Percentiles rank a stretch among this genome's conserved stretches.
Conservation (phyloP, 2,329 filamentous ascomycete genomes). For the Fusarium palustre region DNA sequence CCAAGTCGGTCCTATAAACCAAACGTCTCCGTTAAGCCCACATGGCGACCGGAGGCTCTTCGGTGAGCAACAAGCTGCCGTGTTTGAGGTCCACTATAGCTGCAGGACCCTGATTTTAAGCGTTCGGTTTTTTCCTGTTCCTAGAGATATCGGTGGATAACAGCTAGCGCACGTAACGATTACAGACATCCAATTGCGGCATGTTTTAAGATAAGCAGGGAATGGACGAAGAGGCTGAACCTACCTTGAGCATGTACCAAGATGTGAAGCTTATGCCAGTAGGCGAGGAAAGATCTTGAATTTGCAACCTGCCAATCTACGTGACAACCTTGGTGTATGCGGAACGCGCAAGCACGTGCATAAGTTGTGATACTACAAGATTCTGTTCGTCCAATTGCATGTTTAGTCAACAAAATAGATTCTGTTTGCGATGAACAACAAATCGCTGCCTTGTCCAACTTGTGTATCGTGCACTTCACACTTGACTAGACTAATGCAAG, state of each 20-base stretch:
- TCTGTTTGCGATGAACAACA: background rate
- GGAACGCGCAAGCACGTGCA: background rate
- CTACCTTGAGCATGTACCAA: background rate
- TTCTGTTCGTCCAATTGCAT: background rate
- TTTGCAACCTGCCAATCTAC: background rate
- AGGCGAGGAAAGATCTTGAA: background rate
- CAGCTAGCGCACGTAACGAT: slow-evolving; percentile 41
- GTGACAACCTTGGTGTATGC: background rate
- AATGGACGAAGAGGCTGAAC: slow-evolving; percentile 20
- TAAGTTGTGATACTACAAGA: background rate
- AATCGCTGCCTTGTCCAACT: background rate
- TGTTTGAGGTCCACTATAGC: slow-evolving; percentile 32
- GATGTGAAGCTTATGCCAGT: slow-evolving; percentile 4
- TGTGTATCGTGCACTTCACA: background rate
- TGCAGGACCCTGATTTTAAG: slow-evolving; percentile 41
- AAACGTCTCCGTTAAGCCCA: slow-evolving; percentile 38
- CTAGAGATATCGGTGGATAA: slow-evolving; percentile 35
- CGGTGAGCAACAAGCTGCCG: slow-evolving; percentile 39
- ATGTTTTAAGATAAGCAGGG: slow-evolving; percentile 26
- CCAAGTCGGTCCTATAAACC: slow-evolving; percentile 41
- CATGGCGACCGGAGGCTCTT: slow-evolving; percentile 47
- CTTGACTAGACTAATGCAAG: slow-evolving; percentile 17
- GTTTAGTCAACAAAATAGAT: background rate
- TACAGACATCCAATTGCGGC: slow-evolving; percentile 41
- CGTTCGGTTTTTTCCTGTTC: slow-evolving; percentile 13